A percentile compares a stretch with the other conserved stretches of the same genome.
phyloP scores from a whole-genome alignment of 1,139 yeast genomes.

The Saccharomyces hybrid region DNA sequence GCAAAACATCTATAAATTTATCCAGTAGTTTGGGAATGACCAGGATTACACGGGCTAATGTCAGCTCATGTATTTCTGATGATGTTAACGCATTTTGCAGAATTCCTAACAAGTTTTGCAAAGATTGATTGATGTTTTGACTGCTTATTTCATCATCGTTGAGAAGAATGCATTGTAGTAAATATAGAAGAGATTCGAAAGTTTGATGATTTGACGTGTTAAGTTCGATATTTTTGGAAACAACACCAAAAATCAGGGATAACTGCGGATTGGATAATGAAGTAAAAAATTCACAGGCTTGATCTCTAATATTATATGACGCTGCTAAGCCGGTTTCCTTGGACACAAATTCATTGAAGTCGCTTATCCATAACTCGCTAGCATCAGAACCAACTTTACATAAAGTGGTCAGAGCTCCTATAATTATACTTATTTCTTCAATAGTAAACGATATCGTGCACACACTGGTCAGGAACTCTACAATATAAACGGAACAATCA shows the following conservation, averaged over 20 bases:
- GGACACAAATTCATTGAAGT: constrained; percentile 62
- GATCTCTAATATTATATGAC: constrained; percentile 45
- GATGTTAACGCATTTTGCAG: constrained; percentile 1
- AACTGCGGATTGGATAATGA: constrained; percentile 24
- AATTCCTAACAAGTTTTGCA: not conserved
- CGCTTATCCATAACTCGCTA: constrained; percentile 39
- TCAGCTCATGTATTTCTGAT: constrained; percentile 13
- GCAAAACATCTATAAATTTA: constrained; percentile 37
- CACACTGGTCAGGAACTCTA: constrained; percentile 28
- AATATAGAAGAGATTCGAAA: constrained; percentile 31
- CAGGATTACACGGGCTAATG: constrained; percentile 42
- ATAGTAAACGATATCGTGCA: constrained; percentile 13
- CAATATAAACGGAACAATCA: constrained; percentile 29
- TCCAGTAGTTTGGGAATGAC: constrained; percentile 51
- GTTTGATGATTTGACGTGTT: constrained; percentile 2
- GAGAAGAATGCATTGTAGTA: constrained; percentile 22
- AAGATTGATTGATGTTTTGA: not conserved
- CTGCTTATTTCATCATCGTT: constrained; percentile 17
- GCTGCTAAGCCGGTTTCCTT: constrained; percentile 62
- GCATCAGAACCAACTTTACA: constrained; percentile 28
- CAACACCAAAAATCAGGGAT: constrained; percentile 5
- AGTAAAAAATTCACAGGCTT: constrained; percentile 38
- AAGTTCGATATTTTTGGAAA: constrained; percentile 4
- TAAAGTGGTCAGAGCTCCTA: constrained; percentile 12
- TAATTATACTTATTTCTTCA: constrained; percentile 10